A percentile compares a stretch with the other conserved stretches of the same genome.
These are phyloP conservation scores for Henckelia pumila DNA, from an alignment of 257 asterid genomes.

Conservation along the genomic window DNA sequence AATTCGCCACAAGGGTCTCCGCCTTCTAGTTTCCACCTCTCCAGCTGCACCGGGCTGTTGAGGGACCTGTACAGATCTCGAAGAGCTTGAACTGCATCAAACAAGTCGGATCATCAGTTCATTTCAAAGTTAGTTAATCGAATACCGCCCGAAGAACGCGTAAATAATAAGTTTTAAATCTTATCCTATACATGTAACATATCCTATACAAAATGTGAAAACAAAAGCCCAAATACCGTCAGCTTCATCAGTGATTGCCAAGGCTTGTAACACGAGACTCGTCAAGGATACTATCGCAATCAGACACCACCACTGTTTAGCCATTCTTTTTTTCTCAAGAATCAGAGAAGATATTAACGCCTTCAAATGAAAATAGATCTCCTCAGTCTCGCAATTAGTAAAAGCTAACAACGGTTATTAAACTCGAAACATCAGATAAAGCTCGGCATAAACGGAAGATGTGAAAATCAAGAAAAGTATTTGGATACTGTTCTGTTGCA, in stretches of 20 bases:
- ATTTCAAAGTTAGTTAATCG: background rate
- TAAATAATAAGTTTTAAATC: background rate
- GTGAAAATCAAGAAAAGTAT: slow-evolving; percentile 49
- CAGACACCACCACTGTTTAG: slow-evolving; percentile 32
- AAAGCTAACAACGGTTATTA: slow-evolving; percentile 22
- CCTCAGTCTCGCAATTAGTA: slow-evolving; percentile 24
- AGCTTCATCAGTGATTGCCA: slow-evolving; percentile 46
- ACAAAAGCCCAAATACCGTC: slow-evolving; percentile 45
- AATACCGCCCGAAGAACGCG: background rate
- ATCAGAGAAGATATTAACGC: slow-evolving; percentile 2
- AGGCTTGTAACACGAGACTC: slow-evolving; percentile 36
- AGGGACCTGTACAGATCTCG: slow-evolving; percentile 61
- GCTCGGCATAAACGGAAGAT: slow-evolving; percentile 41
- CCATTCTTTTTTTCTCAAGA: slow-evolving; percentile 38
- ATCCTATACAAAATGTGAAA: background rate
- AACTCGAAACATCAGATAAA: slow-evolving; percentile 28
- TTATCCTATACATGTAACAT: too few relatives aligned
- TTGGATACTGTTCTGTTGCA: slow-evolving; percentile 28
- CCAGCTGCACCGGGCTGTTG: slow-evolving; percentile 61
- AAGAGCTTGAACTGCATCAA: slow-evolving; percentile 71
- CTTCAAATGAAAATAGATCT: slow-evolving; percentile 15
- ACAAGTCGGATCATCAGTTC: slow-evolving; percentile 9
- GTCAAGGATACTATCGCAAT: slow-evolving; percentile 31
- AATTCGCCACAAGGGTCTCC: slow-evolving; percentile 86
- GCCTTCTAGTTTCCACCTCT: slow-evolving; percentile 57